Base-by-base conservation (phyloP, 768 basidiomycete species). In the Trametes punicea region DNA sequence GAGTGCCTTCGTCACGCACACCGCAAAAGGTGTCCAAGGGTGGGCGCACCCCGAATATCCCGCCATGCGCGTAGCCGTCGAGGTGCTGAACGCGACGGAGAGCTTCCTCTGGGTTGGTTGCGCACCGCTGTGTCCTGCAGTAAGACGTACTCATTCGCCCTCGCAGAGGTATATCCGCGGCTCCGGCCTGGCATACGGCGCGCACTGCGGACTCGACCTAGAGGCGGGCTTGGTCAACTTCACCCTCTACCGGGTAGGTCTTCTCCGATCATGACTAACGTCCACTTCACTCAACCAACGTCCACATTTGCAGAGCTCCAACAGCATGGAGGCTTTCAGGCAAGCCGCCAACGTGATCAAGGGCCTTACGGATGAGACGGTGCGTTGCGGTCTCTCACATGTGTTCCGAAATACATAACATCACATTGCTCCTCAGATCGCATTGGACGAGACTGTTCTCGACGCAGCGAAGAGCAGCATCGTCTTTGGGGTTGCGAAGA, bases 101-200 rank as follows among this genome's bases (percentile, higher is more conserved):
- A 90, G 92, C 61, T 97, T 87, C 69, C 82, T 98, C 54, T 98
- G 96, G 96, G 90, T 92, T 5, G 23, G 6, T 23, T 25, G 21
- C 26, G 3, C 1, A 6, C 4, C 18, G 33, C 70, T 57, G 30
- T 18, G 20, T 33, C 5, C 25, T 29, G 15, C 23, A 13, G 25
- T 10, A 33, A n/a, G 18, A 13, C 34, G 1, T 18, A 34, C 36
- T 62, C 23, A 44, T 20, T n/a, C 3, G 34, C 34, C 6, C 51
- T 31, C 60, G 2, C 57, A 91, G 88, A 83, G 87, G 23, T 89
- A 87, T 59, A 93, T 99, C 57, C 87, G 97, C 38, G 97, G 97
- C 6, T 87, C 92, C 53, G 97, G 97, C 20, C 74, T 99, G 30
- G 97, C 97, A 4, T 98, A 97, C 62, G 92, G 93, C n/a, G 92